Conservation (phyloP, 2,329 filamentous ascomycete genomes). For the Trichophyton equinum region DNA sequence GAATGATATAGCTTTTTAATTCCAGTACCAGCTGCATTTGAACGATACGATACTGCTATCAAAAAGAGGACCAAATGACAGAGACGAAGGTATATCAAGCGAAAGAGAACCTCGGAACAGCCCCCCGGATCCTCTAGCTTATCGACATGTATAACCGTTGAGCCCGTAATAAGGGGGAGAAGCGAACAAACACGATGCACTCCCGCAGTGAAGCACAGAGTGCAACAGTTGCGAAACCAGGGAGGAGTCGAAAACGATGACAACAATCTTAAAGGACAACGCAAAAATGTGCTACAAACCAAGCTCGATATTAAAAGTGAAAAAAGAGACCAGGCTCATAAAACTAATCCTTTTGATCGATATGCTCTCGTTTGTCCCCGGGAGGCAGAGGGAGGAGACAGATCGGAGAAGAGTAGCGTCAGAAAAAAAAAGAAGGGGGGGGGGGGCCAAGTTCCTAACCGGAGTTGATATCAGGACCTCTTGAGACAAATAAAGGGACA, state of each 20-base stretch:
- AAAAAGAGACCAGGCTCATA: background rate
- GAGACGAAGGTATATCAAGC: background rate
- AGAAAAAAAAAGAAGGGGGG: background rate
- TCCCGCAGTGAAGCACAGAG: background rate
- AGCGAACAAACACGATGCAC: background rate
- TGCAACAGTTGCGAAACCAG: background rate
- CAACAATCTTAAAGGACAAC: background rate
- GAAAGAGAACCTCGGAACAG: no score
- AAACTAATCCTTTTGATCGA: background rate
- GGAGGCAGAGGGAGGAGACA: background rate
- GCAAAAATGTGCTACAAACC: slow-evolving; percentile 1
- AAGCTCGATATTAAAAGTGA: background rate
- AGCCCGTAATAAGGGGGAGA: background rate
- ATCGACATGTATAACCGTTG: background rate
- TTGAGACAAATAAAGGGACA: background rate
- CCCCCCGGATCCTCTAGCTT: background rate
- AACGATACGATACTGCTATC: background rate
- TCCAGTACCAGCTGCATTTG: background rate
- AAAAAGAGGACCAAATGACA: background rate
- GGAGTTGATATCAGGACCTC: background rate
- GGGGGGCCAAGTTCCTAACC: no score
- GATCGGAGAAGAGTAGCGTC: background rate
- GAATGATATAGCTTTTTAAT: background rate
- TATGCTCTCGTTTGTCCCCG: background rate
- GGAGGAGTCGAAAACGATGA: background rate